Evolutionary conservation across 2,329 filamentous ascomycete genomes (phyloP), one percentile per base, ranked within the genome.

Genomic region (Talaromyces sp.): DNA sequence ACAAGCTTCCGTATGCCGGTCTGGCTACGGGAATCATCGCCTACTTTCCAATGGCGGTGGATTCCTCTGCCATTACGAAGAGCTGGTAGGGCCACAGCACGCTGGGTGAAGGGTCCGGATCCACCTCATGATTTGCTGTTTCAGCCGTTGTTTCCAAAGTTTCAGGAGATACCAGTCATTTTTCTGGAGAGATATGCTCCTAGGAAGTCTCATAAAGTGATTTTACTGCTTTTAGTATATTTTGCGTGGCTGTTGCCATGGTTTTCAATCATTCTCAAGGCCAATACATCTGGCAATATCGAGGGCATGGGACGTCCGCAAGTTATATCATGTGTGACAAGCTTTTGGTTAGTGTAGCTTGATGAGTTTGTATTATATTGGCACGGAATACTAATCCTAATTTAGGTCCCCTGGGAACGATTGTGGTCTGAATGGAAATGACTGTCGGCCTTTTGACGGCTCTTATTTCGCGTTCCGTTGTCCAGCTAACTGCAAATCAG

Each of bases 361-460:
- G 1, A 11, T 14, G 22, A 37, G 10, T 2, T 41, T 35, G 10
- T 14, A 9, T 8, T 7, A n/a, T 35, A n/a, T 16, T 43, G 35
- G 27, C 14, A 33, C 24, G 11, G 49, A 39, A 16, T 56, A 41
- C 49, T 62, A 33, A 63, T 4, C 52, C 56, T 52, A 22, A 6
- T 41, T 45, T 7, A 81, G 79, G 79, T 69, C 73, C 33, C 68
- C 70, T 52, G 80, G 77, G 24, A 83, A 83, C 64, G 73, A 73
- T 47, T 86, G 84, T 70, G 84, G 84, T 10, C 68, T 85, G 3
- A 83, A 86, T 68, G 85, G 84, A 45, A 82, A 84, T 43, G 78
- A 83, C 63, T 87, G 84, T 69, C 81, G 84, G 39, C 84, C 84
- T 0, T 86, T 86, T 66, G 79, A 81, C 37, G 78, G 81, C 50